Evolutionary conservation across 1,139 yeast species (phyloP), one percentile per base, ranked within the genome.

Genomic region (Hyphopichia buzzinii): DNA sequence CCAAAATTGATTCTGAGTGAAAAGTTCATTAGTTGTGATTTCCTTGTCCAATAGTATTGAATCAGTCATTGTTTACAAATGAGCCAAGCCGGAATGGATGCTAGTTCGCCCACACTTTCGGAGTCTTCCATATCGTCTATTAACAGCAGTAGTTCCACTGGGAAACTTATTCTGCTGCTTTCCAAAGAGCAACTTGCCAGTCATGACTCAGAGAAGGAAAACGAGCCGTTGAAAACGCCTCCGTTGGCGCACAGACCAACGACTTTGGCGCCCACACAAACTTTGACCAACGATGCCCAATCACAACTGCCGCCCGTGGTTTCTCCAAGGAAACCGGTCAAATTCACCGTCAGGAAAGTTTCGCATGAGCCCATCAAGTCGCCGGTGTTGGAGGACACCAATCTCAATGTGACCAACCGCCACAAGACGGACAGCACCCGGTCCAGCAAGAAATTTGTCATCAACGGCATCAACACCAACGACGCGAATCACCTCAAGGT

Each of bases 321-420:
- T 5, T 25, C 31, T 24, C 37, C 41, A 12, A 54, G 46, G 34
- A 65, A 62, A 37, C 69, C 74, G 7, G 53, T 69, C 37, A 65
- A 58, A 39, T 70, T 70, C 44, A 68, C 72, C 4, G 74, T 70
- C 3, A 54, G 74, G 29, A 68, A 65, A 44, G 73, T 68, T 3
- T 63, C 70, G 5, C 65, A 60, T 37, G 74, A 67, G 31, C 44
- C 59, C 2, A 52, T 59, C 22, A 45, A 39, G 13, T 40, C 49
- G 11, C 55, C 58, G 14, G 32, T 40, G 4, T 24, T 35, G 7
- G 38, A 37, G n/a, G 34, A 32, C 11, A 13, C 27, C n/a, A 14
- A 26, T 19, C 16, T 26, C 23, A 15, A 14, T 13, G 3, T 10
- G 15, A 30, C 13, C 23, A 17, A 21, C 14, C 3, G 15, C 4